phyloP scores from a whole-genome alignment of 2,329 filamentous ascomycete species.

The Fusarium napiforme region DNA sequence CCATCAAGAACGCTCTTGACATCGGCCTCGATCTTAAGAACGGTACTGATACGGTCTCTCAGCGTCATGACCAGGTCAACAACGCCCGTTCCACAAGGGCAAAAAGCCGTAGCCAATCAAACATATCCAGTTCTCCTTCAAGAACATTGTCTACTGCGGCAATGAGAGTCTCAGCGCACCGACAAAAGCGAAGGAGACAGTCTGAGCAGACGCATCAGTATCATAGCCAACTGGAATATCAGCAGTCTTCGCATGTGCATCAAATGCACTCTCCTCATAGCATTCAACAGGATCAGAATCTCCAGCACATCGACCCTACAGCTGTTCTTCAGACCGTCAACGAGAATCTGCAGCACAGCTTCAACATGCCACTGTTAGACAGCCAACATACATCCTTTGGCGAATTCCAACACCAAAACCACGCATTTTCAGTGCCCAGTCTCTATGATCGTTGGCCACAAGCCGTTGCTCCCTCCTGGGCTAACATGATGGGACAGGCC shows the following conservation, averaged over 20 bases:
- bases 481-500: constrained; percentile 31
- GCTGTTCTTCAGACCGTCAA: constrained; percentile 38
- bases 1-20: constrained; percentile 19
- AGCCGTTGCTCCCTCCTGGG: constrained; percentile 27
- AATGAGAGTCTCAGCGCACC: constrained; percentile 23
- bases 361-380: constrained; percentile 20
- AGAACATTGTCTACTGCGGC: constrained; percentile 16
- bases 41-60: not conserved
- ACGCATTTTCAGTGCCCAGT: constrained; percentile 20
- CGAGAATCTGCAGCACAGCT: constrained; percentile 32
- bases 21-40: constrained; percentile 34
- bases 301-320: constrained; percentile 37
- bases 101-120: constrained; percentile 26
- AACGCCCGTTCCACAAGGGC: constrained; percentile 10
- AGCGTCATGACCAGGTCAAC: constrained; percentile 8
- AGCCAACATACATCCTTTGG: constrained; percentile 26
- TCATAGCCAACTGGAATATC: constrained; percentile 17
- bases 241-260: constrained; percentile 26
- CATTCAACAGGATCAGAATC: constrained; percentile 22
- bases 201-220: constrained; percentile 21
- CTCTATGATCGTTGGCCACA: constrained; percentile 15
- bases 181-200: constrained; percentile 35
- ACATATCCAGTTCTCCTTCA: constrained; percentile 15
- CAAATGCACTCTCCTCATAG: constrained; percentile 27
- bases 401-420: constrained; percentile 29